Conservation (phyloP, 1,284 basidiomycete genomes). For the Pterulicium gracile region DNA sequence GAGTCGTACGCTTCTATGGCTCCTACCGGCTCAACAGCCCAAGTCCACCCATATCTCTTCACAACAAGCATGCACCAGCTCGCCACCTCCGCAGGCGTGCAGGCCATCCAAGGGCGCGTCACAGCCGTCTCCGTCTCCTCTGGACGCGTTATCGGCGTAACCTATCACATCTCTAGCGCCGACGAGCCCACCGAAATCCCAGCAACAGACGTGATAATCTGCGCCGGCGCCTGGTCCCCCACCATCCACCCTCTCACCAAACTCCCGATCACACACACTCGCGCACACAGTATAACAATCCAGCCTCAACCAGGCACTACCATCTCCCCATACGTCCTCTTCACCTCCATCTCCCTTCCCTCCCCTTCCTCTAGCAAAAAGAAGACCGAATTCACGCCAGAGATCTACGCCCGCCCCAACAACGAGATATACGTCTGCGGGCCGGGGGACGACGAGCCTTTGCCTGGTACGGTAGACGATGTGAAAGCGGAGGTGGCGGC, state of each 20-base stretch:
- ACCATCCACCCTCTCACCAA: constrained; percentile 25
- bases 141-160: constrained; percentile 41
- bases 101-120: constrained; percentile 32
- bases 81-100: constrained; percentile 43
- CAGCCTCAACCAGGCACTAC: constrained; percentile 27
- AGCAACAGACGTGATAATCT: constrained; percentile 62
- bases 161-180: constrained; percentile 29
- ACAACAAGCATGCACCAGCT: constrained; percentile 68
- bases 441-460: constrained; percentile 40
- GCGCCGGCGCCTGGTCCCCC: constrained; percentile 85
- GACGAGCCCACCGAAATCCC: constrained; percentile 25
- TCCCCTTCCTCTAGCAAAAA: constrained; percentile 7
- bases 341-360: constrained; percentile 44
- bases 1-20: constrained; percentile 53
- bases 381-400: constrained; percentile 31
- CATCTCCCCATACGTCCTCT: constrained; percentile 55
- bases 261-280: constrained; percentile 46
- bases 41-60: constrained; percentile 76
- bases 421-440: constrained; percentile 64
- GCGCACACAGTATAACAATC: constrained; percentile 62
- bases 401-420: constrained; percentile 61
- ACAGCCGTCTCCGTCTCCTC: constrained; percentile 27
- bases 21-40: constrained; percentile 52
- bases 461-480: constrained; percentile 53
- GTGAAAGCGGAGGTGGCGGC: constrained; percentile 41